A percentile compares a stretch with the other conserved stretches of the same genome.
phyloP scores from a whole-genome alignment of 768 basidiomycete genomes.

The Candolleomyces efflorescens region DNA sequence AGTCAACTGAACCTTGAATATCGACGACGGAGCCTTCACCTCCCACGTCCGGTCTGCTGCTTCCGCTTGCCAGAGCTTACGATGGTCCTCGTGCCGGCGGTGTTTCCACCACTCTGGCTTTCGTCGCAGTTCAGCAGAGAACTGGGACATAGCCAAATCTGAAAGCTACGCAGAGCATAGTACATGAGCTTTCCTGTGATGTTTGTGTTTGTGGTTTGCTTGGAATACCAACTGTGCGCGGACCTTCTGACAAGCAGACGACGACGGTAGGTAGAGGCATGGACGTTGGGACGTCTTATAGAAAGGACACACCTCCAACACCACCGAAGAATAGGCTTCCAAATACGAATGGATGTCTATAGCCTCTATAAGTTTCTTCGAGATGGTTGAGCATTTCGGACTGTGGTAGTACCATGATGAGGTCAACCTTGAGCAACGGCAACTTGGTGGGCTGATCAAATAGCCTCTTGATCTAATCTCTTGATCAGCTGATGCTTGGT shows the following conservation, averaged over 20 bases:
- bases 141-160: constrained; percentile 47
- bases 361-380: constrained; percentile 31
- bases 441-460: too few relatives aligned
- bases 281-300: neutral
- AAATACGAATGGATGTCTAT: constrained; percentile 47
- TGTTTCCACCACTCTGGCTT: constrained; percentile 38
- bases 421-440: too few relatives aligned
- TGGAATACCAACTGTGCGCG: constrained; percentile 38
- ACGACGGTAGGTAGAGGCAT: neutral
- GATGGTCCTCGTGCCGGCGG: constrained; percentile 19
- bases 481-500: too few relatives aligned
- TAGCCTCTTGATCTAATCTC: too few relatives aligned
- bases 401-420: too few relatives aligned
- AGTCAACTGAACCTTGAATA: constrained; percentile 29
- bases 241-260: constrained; percentile 30
- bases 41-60: constrained; percentile 24
- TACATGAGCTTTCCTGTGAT: neutral
- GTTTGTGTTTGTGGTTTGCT: neutral
- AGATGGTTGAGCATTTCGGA: neutral
- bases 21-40: constrained; percentile 31
- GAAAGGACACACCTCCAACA: constrained; percentile 33
- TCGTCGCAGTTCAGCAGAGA: constrained; percentile 40
- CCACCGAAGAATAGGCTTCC: constrained; percentile 40
- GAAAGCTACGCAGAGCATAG: constrained; percentile 28
- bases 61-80: constrained; percentile 28